Conservation (phyloP, 2,329 filamentous ascomycete genomes). For the Colletotrichum costaricense region DNA sequence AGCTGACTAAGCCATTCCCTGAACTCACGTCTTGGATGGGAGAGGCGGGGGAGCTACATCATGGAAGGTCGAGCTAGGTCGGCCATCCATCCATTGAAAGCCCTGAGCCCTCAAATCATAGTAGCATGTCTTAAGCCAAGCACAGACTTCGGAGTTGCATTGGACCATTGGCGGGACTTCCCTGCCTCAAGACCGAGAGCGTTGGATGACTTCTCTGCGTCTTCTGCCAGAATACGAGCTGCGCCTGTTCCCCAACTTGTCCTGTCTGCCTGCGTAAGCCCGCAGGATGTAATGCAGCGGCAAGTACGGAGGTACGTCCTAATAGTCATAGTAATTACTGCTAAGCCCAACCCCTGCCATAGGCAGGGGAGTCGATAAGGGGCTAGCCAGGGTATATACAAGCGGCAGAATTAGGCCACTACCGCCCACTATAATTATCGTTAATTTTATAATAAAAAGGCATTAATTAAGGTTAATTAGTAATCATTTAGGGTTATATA, state of each 20-base stretch:
- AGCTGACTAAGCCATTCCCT: neutral
- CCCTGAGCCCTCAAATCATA: slow-evolving; percentile 19
- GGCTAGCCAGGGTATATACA: no score
- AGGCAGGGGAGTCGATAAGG: no score
- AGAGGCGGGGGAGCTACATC: neutral
- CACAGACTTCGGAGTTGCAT: slow-evolving; percentile 11
- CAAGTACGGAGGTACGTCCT: neutral
- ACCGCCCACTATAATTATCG: no score
- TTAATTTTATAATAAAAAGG: no score
- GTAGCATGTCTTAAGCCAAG: slow-evolving; percentile 9
- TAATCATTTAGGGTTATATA: no score
- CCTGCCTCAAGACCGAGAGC: neutral
- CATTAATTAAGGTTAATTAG: no score
- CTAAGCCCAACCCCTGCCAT: no score
- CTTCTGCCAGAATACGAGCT: slow-evolving; percentile 6
- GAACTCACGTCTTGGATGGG: neutral
- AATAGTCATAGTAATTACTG: no score
- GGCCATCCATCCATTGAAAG: neutral
- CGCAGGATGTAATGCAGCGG: slow-evolving; percentile 1
- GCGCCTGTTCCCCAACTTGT: neutral
- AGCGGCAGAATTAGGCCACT: no score
- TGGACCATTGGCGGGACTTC: slow-evolving; percentile 5
- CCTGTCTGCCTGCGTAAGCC: neutral
- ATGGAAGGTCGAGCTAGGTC: neutral
- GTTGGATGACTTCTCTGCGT: neutral